Evolutionary conservation across 78 protist genomes (phyloP).

Genomic region (Dictyostelium capitatum): DNA sequence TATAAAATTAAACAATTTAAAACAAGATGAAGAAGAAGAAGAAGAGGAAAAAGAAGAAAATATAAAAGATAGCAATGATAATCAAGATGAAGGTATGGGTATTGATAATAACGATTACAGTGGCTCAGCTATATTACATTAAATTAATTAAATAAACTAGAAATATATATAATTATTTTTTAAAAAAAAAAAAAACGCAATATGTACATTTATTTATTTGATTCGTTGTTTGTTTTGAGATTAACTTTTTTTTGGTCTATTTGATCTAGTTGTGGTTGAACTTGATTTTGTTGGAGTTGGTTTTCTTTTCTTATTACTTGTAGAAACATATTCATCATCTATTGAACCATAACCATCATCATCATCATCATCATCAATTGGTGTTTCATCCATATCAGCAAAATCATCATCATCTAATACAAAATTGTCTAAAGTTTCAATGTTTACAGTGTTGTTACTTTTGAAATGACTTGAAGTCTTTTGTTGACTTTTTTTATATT

Average conservation of each 20-base stretch:
- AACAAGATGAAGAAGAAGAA: neutral
- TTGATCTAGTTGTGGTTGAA: no score
- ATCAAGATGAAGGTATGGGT: neutral
- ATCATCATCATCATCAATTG: neutral
- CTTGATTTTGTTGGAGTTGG: neutral
- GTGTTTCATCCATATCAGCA: neutral
- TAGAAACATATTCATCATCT: neutral
- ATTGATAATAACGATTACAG: neutral
- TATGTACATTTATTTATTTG: neutral
- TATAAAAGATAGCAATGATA: neutral
- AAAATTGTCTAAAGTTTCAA: neutral
- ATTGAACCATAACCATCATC: neutral
- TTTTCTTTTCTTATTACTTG: neutral
- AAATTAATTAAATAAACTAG: neutral
- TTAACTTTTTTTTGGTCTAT: no score
- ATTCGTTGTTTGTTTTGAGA: neutral
- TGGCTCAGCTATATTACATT: neutral
- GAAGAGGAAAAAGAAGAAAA: neutral
- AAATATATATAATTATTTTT: neutral
- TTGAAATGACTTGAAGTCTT: neutral
- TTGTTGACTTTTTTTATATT: neutral
- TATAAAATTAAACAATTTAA: slow-evolving; percentile 4
- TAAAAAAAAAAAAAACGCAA: neutral
- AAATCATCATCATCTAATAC: neutral
- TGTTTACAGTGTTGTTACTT: neutral